A percentile compares a stretch with the other conserved stretches of the same genome.
These are phyloP conservation scores for Ambrosia hybrid DNA, from an alignment of 140 eudicot genomes.

Conservation along the genomic window DNA sequence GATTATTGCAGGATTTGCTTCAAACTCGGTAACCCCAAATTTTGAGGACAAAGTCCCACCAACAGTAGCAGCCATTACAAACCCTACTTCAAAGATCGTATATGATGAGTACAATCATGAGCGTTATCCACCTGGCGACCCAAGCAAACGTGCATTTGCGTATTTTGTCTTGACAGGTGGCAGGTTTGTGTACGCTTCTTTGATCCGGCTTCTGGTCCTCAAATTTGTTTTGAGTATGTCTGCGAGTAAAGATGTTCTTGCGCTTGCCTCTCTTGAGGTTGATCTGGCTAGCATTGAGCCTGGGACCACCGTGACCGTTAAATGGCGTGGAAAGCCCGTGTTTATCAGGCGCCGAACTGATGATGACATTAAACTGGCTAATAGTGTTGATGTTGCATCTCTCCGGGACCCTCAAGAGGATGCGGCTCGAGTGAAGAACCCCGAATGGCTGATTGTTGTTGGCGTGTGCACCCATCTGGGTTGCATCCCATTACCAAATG, in stretches of 20 bases:
- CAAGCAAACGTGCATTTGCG: conserved; percentile 66
- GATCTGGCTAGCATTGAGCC: too few relatives aligned
- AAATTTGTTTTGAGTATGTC: too few relatives aligned
- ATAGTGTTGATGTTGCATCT: conserved; percentile 48
- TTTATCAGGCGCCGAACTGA: not conserved
- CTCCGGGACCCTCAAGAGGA: conserved; percentile 72
- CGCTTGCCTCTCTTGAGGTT: too few relatives aligned
- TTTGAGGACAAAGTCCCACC: conserved; percentile 47
- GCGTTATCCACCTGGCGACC: conserved; percentile 67
- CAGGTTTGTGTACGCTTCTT: too few relatives aligned
- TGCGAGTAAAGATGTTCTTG: too few relatives aligned
- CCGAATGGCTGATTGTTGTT: conserved; percentile 63
- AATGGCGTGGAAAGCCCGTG: too few relatives aligned
- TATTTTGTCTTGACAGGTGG: conserved; percentile 22
- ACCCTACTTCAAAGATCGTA: conserved; percentile 52
- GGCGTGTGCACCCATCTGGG: conserved; percentile 66
- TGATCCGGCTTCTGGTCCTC: too few relatives aligned
- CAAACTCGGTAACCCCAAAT: conserved; percentile 38
- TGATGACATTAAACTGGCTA: too few relatives aligned
- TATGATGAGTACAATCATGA: conserved; percentile 53
- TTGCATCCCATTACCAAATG: too few relatives aligned
- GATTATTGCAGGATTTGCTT: conserved; percentile 44
- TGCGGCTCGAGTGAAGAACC: conserved; percentile 51
- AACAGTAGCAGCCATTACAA: conserved; percentile 52
- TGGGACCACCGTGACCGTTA: too few relatives aligned